These are phyloP conservation scores for Nelumbo lutea DNA, from an alignment of 164 flowering plant species.

Conservation along the genomic window DNA sequence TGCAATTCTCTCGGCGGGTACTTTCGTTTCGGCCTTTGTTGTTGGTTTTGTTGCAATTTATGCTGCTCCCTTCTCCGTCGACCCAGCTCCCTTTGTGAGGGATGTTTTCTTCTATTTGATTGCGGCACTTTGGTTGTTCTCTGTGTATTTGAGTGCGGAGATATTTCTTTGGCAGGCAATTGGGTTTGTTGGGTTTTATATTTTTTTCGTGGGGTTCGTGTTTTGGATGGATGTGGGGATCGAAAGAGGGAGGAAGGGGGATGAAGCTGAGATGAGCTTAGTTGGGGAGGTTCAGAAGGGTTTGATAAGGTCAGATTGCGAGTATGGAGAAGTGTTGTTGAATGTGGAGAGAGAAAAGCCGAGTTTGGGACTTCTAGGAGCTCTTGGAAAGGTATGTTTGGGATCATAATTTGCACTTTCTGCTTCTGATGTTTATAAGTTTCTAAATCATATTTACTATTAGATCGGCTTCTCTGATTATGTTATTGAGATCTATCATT, in stretches of 20 bases:
- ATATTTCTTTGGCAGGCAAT: slow-evolving; percentile 89
- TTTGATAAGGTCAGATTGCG: slow-evolving; percentile 19
- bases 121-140: slow-evolving; percentile 62
- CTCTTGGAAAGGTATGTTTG: slow-evolving; percentile 33
- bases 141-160: slow-evolving; percentile 84
- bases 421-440: not conserved
- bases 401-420: not conserved
- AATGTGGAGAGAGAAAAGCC: slow-evolving; percentile 19
- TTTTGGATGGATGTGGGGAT: slow-evolving; percentile 91
- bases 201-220: slow-evolving; percentile 87
- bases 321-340: slow-evolving; percentile 19
- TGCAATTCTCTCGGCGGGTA: slow-evolving; percentile 82
- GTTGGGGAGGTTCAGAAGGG: slow-evolving; percentile 22
- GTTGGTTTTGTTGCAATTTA: slow-evolving; percentile 90
- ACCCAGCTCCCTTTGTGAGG: slow-evolving; percentile 66
- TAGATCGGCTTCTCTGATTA: no score
- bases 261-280: slow-evolving; percentile 21
- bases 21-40: slow-evolving; percentile 86
- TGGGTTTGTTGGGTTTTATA: slow-evolving; percentile 86
- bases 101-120: slow-evolving; percentile 81
- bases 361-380: slow-evolving; percentile 16
- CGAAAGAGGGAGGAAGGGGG: slow-evolving; percentile 17
- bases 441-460: no score
- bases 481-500: no score
- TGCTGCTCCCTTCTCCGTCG: slow-evolving; percentile 73